phyloP scores from a whole-genome alignment of 331 rosid genomes.

The Rosa hybrid region DNA sequence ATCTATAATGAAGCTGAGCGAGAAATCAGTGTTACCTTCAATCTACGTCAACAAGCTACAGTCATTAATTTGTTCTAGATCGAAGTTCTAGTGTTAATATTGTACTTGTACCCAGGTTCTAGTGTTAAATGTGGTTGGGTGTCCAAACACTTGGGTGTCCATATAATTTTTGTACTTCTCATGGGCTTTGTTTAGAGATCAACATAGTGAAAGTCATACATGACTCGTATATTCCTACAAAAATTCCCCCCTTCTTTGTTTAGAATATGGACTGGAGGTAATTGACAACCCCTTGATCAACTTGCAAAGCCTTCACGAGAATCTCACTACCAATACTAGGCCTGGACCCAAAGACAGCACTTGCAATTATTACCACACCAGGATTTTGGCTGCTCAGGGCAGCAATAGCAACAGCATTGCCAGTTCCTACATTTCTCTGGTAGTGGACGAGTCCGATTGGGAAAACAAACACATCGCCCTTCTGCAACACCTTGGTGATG shows the following conservation, averaged over 20 bases:
- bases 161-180: background rate
- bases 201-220: background rate
- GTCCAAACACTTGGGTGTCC: too few species aligned
- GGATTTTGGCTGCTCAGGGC: constrained; percentile 41
- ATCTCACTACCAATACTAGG: constrained; percentile 10
- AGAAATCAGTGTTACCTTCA: background rate
- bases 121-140: too few species aligned
- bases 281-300: constrained; percentile 18
- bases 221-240: background rate
- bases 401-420: constrained; percentile 27
- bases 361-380: constrained; percentile 29
- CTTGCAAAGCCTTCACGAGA: constrained; percentile 26
- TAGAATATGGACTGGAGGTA: constrained; percentile 19
- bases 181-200: background rate
- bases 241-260: background rate
- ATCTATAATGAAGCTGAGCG: background rate
- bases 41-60: too few species aligned
- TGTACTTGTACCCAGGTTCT: too few species aligned
- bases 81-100: too few species aligned
- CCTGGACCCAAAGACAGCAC: constrained; percentile 30
- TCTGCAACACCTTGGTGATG: constrained; percentile 30
- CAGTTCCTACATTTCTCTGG: constrained; percentile 31
- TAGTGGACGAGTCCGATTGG: constrained; percentile 39
- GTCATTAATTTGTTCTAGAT: too few species aligned
- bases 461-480: constrained; percentile 48